These are phyloP conservation scores for Fusarium nurragi DNA, from an alignment of 2,329 filamentous ascomycete species.

Conservation along the genomic window DNA sequence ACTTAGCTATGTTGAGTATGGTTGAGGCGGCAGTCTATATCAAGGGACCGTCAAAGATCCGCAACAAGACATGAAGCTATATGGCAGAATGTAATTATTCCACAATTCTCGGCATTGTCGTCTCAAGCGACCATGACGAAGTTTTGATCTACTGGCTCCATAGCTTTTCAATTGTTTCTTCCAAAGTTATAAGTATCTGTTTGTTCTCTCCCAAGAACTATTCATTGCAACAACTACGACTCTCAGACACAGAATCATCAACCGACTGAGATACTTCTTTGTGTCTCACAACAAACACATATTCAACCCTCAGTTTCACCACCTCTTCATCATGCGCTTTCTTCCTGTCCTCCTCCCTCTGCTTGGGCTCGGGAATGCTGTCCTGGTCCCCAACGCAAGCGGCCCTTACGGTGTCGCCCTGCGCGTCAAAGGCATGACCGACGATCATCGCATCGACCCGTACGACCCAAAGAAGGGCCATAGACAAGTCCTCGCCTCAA, in stretches of 20 bases:
- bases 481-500: conserved; percentile 44
- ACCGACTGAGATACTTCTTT: background rate
- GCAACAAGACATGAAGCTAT: background rate
- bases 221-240: background rate
- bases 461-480: conserved; percentile 42
- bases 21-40: background rate
- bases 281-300: background rate
- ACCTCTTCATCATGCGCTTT: conserved; percentile 32
- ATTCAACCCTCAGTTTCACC: rapidly evolving
- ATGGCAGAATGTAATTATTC: background rate
- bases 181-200: background rate
- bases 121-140: background rate
- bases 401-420: conserved; percentile 47
- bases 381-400: conserved; percentile 43
- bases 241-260: background rate
- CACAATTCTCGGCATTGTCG: background rate
- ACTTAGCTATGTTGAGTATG: conserved; percentile 5
- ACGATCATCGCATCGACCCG: conserved; percentile 46
- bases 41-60: background rate
- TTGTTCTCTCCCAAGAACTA: background rate
- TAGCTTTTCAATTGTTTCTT: background rate
- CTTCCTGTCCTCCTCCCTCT: conserved; percentile 20
- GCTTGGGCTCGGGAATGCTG: conserved; percentile 30
- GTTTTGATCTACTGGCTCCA: background rate
- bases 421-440: conserved; percentile 43